A percentile compares a stretch with the other conserved stretches of the same genome.
Conservation (phyloP, 257 asterid species). For the Solanum paucissectum region DNA sequence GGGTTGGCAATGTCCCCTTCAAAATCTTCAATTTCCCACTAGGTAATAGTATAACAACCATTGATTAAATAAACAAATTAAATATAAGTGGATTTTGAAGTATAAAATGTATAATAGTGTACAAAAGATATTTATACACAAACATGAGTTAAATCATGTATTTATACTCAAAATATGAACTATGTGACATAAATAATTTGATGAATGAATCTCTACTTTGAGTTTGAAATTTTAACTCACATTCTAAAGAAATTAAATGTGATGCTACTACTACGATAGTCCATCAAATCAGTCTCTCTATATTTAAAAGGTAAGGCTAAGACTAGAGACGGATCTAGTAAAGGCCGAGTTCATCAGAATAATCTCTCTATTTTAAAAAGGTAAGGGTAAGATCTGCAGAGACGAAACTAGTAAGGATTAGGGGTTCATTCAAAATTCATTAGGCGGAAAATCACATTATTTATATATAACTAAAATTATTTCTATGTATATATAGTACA, state of each 20-base stretch:
- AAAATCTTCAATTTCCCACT: neutral
- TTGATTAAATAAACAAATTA: neutral
- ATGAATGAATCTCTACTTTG: neutral
- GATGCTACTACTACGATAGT: neutral
- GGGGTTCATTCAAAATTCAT: neutral
- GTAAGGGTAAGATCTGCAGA: no score
- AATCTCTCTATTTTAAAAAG: no score
- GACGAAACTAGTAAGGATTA: no score
- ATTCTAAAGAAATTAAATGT: neutral
- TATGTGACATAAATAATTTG: neutral
- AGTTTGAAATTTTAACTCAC: neutral
- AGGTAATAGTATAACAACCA: neutral
- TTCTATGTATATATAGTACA: no score
- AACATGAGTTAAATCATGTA: no score
- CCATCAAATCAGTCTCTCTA: no score
- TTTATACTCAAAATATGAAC: no score
- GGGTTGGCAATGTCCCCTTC: neutral
- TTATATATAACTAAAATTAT: no score
- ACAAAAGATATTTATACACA: neutral
- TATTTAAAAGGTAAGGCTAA: no score
- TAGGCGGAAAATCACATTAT: no score
- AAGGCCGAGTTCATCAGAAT: fast-evolving
- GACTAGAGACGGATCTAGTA: neutral
- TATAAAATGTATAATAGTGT: neutral
- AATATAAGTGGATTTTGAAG: neutral